A percentile compares a stretch with the other conserved stretches of the same genome.
These are phyloP conservation scores for Talaromyces nanjingensis DNA, from an alignment of 495 filamentous ascomycete genomes.

Conservation along the genomic window DNA sequence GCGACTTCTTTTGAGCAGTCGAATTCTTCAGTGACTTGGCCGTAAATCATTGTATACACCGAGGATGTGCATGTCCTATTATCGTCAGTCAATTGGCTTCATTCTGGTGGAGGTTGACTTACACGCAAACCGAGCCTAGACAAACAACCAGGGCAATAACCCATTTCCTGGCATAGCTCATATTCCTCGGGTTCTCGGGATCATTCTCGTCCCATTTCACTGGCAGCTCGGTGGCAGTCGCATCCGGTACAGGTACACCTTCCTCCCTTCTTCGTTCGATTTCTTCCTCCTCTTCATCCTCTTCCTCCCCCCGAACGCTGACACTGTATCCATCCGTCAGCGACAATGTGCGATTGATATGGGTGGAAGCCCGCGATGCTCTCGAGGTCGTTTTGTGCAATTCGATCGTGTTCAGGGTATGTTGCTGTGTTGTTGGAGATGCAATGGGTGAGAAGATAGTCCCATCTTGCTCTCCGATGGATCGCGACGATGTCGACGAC, in stretches of 20 bases:
- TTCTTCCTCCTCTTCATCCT: constrained; percentile 14
- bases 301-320: constrained; percentile 27
- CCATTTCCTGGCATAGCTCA: constrained; percentile 67
- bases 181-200: constrained; percentile 63
- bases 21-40: constrained; percentile 75
- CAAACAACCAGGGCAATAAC: constrained; percentile 65
- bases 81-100: not conserved
- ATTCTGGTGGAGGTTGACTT: constrained; percentile 33
- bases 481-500: not conserved
- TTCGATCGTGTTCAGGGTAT: constrained; percentile 16
- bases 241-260: constrained; percentile 8
- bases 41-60: constrained; percentile 82
- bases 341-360: constrained; percentile 40
- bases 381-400: constrained; percentile 10
- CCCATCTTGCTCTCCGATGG: not conserved
- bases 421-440: constrained; percentile 16
- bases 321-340: constrained; percentile 57
- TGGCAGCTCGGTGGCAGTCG: constrained; percentile 41
- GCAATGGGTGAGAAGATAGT: constrained; percentile 14
- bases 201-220: constrained; percentile 73
- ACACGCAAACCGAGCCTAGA: constrained; percentile 76
- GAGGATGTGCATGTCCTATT: constrained; percentile 78
- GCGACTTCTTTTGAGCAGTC: constrained; percentile 60
- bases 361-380: not conserved
- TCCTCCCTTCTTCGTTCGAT: not conserved